Percentiles rank a stretch among this genome's conserved stretches.
phyloP scores from a whole-genome alignment of 2,329 filamentous ascomycete genomes.

The Penicillium sp. region DNA sequence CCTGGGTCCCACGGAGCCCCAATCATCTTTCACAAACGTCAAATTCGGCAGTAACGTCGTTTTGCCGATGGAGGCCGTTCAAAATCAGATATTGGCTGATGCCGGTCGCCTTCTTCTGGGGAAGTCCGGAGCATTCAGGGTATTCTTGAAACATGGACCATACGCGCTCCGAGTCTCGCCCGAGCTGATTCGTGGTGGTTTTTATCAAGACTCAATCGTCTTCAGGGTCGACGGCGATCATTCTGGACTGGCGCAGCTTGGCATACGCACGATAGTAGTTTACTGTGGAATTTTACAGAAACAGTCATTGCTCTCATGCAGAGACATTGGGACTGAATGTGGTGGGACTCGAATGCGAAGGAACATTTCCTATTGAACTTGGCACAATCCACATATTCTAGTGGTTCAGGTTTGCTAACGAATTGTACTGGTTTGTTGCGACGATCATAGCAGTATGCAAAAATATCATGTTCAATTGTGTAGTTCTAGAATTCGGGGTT shows the following conservation, averaged over 20 bases:
- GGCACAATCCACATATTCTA: no score
- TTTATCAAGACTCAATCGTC: neutral
- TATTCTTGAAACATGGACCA: neutral
- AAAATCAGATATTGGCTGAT: neutral
- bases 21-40: neutral
- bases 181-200: neutral
- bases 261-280: neutral
- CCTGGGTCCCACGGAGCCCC: neutral
- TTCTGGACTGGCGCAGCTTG: neutral
- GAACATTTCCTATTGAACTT: no score
- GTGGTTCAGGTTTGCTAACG: no score
- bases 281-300: constrained; percentile 1
- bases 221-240: neutral
- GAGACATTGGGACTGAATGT: neutral
- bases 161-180: neutral
- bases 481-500: no score
- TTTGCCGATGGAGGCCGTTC: neutral
- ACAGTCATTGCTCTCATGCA: neutral
- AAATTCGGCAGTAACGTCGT: neutral
- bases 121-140: neutral
- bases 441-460: no score
- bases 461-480: no score
- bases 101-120: neutral
- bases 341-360: neutral
- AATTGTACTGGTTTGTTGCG: no score